Evolutionary conservation across 1,139 yeast species (phyloP), one percentile per base, ranked within the genome.

Genomic region (Protomyces macrosporus): DNA sequence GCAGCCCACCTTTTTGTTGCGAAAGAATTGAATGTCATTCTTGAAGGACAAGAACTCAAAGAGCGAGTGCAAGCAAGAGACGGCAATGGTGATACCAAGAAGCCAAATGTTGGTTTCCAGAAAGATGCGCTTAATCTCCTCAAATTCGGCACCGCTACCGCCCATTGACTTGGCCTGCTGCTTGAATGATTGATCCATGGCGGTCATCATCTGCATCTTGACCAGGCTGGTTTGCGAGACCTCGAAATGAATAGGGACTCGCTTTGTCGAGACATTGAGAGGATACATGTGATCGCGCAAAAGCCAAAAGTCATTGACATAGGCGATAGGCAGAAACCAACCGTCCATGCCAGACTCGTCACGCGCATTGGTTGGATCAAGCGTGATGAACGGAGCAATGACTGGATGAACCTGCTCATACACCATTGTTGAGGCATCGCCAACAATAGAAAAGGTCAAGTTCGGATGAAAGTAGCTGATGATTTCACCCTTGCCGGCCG

Each of bases 41-140:
- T 77, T 77, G 70, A 77, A 77, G 3, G 79, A 79, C 60, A 77
- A 69, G 57, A 77, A 72, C 64, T 77, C 79, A 66, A 77, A 73
- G 14, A 77, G 55, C 7, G 77, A 71, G 64, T 77, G 79, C 53
- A 77, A 65, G 7, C 76, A 40, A 0, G 79, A 71, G 6, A 76
- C 79, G n/a, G 63, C 66, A 30, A 73, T 69, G 0, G 79, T 77
- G 35, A 75, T 64, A 1, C 66, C 75, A 32, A 77, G 69, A 37
- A 77, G 65, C 59, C 72, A 74, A n/a, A 77, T 74, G 62, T 76
- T 77, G 5, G 78, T 76, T 40, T 76, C 79, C 14, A 75, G 56
- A 12, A 77, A 65, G 7, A 77, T 74, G 57, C 73, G 74, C 70
- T 77, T 77, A 16, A 76, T 32, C 16, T 73, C 71, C 58, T 77